Evolutionary conservation across 75 land plant genomes (phyloP), one percentile per base, ranked within the genome.

Genomic region (Azolla pinnata): DNA sequence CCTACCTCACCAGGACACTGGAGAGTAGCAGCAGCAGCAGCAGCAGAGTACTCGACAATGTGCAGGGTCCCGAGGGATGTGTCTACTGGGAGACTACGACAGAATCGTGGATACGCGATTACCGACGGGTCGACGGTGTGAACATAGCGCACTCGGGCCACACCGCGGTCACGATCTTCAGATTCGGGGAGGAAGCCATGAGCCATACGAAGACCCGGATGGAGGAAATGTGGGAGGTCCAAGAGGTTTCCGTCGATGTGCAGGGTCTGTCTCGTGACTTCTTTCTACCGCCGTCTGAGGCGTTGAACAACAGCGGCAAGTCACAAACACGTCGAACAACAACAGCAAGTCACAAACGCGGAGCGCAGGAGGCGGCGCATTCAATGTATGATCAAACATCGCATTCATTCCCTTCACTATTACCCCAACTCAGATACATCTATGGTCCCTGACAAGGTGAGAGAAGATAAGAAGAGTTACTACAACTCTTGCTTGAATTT

Each of bases 211-310:
- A 74, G 67, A 81, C 85, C 0, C 53, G 79, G 33, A 68, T 84
- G 84, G 85, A 84, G 38, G 88, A 84, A 52, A 47, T 54, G 25
- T 84, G 88, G 88, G 60, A 49, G n/a, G 72, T 81, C 9, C 69
- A 78, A 17, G 88, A 84, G 45, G 84, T 75, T 1, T 76, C 58
- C 29, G 78, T 75, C 40, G 75, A 84, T 53, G 84, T 84, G 18
- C 81, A 69, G 0, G 88, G 88, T 0, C 71, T 84, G 10, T 81
- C 85, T 18, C 23, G 57, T 8, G 88, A 84, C 38, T 60, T 20
- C 54, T 84, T 84, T 66, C 71, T 84, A 16, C 88, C 88, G 26
- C 88, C 88, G 3, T 70, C 85, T 12, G 84, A 81, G n/a, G n/a
- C n/a, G n/a, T n/a, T n/a, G n/a, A n/a, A n/a, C n/a, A n/a, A n/a